These are phyloP conservation scores for Neurospora sp. DNA, from an alignment of 495 filamentous ascomycete genomes.

Conservation along the genomic window DNA sequence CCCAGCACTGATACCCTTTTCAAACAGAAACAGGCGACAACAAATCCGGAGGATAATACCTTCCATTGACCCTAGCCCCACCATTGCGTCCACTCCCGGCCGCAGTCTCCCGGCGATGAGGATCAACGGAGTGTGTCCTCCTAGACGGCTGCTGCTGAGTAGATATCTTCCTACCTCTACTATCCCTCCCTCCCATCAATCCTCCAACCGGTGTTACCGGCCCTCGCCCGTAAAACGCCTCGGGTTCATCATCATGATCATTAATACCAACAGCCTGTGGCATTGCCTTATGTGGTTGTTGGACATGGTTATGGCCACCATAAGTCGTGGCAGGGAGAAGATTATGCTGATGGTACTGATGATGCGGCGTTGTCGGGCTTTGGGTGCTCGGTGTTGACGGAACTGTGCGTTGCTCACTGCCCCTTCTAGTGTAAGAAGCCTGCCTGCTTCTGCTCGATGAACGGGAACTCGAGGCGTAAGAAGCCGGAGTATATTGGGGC, in stretches of 20 bases:
- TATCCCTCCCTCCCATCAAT: neutral
- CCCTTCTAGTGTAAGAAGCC: neutral
- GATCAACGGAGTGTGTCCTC: neutral
- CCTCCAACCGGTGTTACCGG: neutral
- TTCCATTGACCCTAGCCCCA: neutral
- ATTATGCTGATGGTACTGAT: neutral
- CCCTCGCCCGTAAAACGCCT: neutral
- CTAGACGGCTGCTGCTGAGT: neutral
- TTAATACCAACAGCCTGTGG: neutral
- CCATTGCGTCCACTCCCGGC: neutral
- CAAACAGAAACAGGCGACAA: slow-evolving; percentile 4
- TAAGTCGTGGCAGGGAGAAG: neutral
- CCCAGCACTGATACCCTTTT: neutral
- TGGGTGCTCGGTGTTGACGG: neutral
- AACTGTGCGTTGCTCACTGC: neutral
- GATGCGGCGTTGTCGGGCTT: neutral
- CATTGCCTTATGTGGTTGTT: neutral
- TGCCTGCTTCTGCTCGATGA: neutral
- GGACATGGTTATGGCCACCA: neutral
- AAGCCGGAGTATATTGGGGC: neutral
- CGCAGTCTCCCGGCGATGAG: neutral
- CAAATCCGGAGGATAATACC: neutral
- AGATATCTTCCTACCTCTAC: neutral
- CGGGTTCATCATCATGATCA: neutral
- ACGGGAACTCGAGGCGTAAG: neutral